Conservation (phyloP, 2,329 filamentous ascomycete species). For the Camillea tinctor region DNA sequence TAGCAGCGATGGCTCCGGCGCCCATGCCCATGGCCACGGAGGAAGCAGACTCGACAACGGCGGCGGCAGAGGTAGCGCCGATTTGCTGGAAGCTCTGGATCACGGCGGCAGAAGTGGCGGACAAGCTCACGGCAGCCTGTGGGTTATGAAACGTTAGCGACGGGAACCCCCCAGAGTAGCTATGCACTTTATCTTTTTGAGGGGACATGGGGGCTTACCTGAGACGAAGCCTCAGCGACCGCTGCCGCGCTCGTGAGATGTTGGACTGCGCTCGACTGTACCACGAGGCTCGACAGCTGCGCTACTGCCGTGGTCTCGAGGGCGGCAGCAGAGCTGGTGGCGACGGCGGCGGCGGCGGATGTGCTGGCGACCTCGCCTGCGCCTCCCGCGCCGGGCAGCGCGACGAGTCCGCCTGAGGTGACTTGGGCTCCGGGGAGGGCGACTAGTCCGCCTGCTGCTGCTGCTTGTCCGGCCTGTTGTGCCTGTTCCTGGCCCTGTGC, state of each 20-base stretch:
- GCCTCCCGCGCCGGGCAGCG: constrained; percentile 14
- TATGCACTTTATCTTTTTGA: too few species aligned
- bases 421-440: constrained; percentile 20
- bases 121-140: not conserved
- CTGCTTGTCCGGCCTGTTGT: not conserved
- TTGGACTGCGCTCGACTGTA: not conserved
- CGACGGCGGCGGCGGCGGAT: constrained; percentile 2
- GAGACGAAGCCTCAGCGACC: not conserved
- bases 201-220: not conserved
- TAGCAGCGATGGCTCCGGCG: not conserved
- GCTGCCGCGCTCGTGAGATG: not conserved
- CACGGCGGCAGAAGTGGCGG: not conserved
- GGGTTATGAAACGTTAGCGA: not conserved
- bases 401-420: constrained; percentile 20
- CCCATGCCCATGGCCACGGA: not conserved
- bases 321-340: not conserved
- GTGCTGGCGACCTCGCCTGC: not conserved
- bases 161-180: too few species aligned
- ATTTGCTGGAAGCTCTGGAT: constrained; percentile 15
- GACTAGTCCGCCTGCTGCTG: constrained; percentile 9
- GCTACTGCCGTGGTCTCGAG: too few species aligned
- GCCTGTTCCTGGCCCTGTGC: not conserved
- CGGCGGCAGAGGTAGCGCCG: constrained; percentile 11
- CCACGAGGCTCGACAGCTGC: not conserved
- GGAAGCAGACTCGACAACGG: not conserved